Conservation (phyloP, 768 basidiomycete genomes). For the Coprinopsis cinerea region DNA sequence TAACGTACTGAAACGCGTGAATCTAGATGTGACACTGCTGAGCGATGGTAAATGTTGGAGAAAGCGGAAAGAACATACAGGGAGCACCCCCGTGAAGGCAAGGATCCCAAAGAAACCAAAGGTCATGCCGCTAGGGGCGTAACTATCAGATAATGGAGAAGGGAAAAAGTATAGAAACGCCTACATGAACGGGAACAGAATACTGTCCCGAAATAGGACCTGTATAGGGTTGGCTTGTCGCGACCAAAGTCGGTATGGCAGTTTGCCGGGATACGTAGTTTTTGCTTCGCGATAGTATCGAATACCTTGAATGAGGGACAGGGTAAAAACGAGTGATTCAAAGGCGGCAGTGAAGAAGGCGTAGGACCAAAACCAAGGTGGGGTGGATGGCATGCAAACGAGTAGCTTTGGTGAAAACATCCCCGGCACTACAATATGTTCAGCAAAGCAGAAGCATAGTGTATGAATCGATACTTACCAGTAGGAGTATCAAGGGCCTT, state of each 20-base stretch:
- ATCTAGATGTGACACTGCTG: background rate
- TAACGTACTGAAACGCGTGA: background rate
- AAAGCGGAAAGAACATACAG: background rate
- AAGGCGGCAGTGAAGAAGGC: constrained; percentile 1
- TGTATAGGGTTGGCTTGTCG: background rate
- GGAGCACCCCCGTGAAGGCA: background rate
- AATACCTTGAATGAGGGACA: constrained; percentile 1
- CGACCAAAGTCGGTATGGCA: background rate
- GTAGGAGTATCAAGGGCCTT: background rate
- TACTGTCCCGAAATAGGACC: constrained; percentile 6
- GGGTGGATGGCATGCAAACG: background rate
- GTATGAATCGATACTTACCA: background rate
- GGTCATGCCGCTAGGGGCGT: background rate
- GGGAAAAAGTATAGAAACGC: background rate
- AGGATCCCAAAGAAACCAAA: background rate
- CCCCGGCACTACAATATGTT: background rate
- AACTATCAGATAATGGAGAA: background rate
- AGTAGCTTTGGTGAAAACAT: background rate
- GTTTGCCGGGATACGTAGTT: background rate
- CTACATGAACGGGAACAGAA: constrained; percentile 8
- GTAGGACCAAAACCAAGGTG: background rate
- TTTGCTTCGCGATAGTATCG: constrained; percentile 2
- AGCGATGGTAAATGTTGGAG: background rate
- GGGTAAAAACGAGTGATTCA: background rate
- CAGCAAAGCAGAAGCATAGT: background rate